A percentile compares a stretch with the other conserved stretches of the same genome.
Conservation (phyloP, 129 eudicot species). For the Helianthus tuberosus region DNA sequence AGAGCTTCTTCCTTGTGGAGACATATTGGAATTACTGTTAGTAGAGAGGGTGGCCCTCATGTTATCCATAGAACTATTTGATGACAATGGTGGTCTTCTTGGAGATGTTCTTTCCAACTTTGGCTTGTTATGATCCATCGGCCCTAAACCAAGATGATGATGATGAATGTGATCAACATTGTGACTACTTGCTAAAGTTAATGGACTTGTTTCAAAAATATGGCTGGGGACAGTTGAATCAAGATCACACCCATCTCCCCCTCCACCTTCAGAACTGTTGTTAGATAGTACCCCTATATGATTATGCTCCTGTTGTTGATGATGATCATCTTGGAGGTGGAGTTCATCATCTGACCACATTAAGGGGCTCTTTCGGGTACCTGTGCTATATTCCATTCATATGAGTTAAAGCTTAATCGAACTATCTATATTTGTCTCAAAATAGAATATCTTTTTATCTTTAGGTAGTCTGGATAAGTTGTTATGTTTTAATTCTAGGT, state of each 20-base stretch:
- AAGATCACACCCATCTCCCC: slow-evolving; percentile 44
- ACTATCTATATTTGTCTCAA: neutral
- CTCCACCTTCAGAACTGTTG: slow-evolving; percentile 44
- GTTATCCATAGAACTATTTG: slow-evolving; percentile 46
- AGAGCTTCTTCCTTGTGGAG: slow-evolving; percentile 52
- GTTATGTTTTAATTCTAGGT: too few relatives aligned
- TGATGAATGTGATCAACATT: slow-evolving; percentile 20
- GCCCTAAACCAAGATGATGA: slow-evolving; percentile 40
- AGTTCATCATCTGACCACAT: slow-evolving; percentile 44
- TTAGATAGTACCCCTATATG: slow-evolving; percentile 39
- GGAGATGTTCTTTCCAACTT: slow-evolving; percentile 36
- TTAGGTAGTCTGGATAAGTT: neutral
- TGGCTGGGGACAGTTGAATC: slow-evolving; percentile 30
- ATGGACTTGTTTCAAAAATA: slow-evolving; percentile 38
- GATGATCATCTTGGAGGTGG: slow-evolving; percentile 41
- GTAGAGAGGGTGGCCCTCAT: slow-evolving; percentile 41
- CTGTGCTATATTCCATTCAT: slow-evolving; percentile 37
- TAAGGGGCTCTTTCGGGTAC: slow-evolving; percentile 47
- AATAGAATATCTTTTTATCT: too few relatives aligned
- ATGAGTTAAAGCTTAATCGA: slow-evolving; percentile 8
- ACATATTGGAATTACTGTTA: slow-evolving; percentile 36
- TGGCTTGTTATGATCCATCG: slow-evolving; percentile 26
- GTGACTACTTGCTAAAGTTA: slow-evolving; percentile 33
- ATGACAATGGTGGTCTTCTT: slow-evolving; percentile 40
- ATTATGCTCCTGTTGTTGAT: slow-evolving; percentile 27